Base-by-base conservation (phyloP, 768 basidiomycete genomes). In the Lanmaoa pseudosensibilis region DNA sequence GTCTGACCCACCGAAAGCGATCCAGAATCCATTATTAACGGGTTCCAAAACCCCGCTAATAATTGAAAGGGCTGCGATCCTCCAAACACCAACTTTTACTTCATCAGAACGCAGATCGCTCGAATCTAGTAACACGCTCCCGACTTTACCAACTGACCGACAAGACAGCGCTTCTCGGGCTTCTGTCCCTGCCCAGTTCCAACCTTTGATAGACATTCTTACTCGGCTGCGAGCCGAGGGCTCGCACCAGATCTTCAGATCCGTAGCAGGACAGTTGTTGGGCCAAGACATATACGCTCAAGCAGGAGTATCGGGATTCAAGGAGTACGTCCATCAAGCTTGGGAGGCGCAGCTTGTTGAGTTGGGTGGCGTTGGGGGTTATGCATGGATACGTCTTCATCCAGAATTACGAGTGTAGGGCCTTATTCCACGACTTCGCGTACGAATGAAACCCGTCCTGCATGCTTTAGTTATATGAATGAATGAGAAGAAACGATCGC, bases 271-370 rank as follows among this genome's bases (percentile, higher is more conserved):
- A 11, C 37, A 65, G 27, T 61, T 66, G 32, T 58, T 84, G 12
- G 34, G 68, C 64, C 49, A 62, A 58, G 32, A 40, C 2, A 65
- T 75, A 2, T 82, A 80, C 50, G 61, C 65, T 62, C 64, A 64
- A 34, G 79, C 77, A 11, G 77, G 78, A 2, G 77, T 75, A 5
- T 30, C 71, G 7, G 74, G 64, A 25, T 80, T 82, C 58, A 67
- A 67, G 18, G 73, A 77, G 40, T 83, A 82, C 58, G 50, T 71
- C 13, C 59, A 57, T 10, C 56, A 74, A 52, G 82, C 82, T 13
- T 67, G 69, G 38, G 65, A 74, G 54, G 67, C 59, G 15, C 74
- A 71, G 23, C 68, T 82, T 32, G 60, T 81, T 50, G 70, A 73
- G 40, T 68, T 73, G 15, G 81, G 81, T 30, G 79, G 78, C 4